Evolutionary conservation across 371 early-diverging fungal genomes (phyloP).

Genomic region (Mucor mucedo): DNA sequence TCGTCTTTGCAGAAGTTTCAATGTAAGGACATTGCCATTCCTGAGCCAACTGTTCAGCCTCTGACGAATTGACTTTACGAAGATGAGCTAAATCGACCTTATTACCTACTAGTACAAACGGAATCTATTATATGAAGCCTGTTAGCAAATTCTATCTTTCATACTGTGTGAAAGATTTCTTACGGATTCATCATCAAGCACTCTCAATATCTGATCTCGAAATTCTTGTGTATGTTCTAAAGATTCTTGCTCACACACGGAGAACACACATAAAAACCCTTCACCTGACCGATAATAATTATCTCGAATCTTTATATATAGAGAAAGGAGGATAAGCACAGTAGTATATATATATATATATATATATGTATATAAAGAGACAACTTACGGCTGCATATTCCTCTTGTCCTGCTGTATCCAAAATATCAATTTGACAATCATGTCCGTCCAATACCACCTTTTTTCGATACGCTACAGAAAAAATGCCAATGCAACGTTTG

Average conservation of each 20-base stretch:
- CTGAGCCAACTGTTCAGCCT: slow-evolving; percentile 68
- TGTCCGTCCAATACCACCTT: slow-evolving; percentile 66
- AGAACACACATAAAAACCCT: slow-evolving; percentile 87
- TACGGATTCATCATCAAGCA: slow-evolving; percentile 79
- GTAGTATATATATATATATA: too few species aligned
- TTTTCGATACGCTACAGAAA: slow-evolving; percentile 59
- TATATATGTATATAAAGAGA: not conserved
- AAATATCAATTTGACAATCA: slow-evolving; percentile 86
- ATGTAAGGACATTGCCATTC: slow-evolving; percentile 83
- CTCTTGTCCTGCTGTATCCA: slow-evolving; percentile 93
- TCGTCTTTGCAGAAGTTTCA: slow-evolving; percentile 86
- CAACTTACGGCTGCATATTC: slow-evolving; percentile 74
- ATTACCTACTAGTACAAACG: slow-evolving; percentile 85
- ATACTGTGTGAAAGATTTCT: slow-evolving; percentile 55
- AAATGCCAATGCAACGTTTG: not conserved
- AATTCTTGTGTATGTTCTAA: slow-evolving; percentile 84
- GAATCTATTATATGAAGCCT: slow-evolving; percentile 46
- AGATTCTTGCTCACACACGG: slow-evolving; percentile 79
- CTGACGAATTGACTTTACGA: slow-evolving; percentile 68
- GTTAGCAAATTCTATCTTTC: too few species aligned
- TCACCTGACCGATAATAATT: slow-evolving; percentile 89
- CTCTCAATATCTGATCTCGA: slow-evolving; percentile 83
- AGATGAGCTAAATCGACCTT: slow-evolving; percentile 78
- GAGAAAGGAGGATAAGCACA: too few species aligned
- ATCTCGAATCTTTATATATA: slow-evolving; percentile 70